A percentile compares a stretch with the other conserved stretches of the same genome.
phyloP scores from a whole-genome alignment of 2,329 filamentous ascomycete genomes.

The Ophiostoma novo-ulmi region DNA sequence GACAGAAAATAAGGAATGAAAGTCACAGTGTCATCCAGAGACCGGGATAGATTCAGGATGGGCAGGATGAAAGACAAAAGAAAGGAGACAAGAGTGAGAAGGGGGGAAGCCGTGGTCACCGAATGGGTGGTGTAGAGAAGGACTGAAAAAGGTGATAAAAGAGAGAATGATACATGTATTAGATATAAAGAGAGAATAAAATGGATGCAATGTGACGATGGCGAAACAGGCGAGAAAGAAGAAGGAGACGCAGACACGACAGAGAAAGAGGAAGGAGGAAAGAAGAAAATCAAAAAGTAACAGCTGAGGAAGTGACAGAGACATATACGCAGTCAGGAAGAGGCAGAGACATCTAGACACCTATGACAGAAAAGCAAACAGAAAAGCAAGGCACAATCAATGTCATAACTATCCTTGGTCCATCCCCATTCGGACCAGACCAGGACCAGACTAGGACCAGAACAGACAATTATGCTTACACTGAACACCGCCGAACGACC shows the following conservation, averaged over 20 bases:
- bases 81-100: conserved; percentile 1
- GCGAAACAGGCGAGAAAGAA: not conserved
- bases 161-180: not conserved
- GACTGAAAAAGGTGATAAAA: not conserved
- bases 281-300: not conserved
- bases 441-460: not conserved
- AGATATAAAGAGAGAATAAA: no score
- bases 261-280: not conserved
- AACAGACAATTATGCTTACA: not conserved
- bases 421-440: not conserved
- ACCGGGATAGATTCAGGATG: not conserved
- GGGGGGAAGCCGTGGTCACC: conserved; percentile 8
- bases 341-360: not conserved
- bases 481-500: conserved; percentile 12
- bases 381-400: not conserved
- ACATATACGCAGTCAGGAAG: not conserved
- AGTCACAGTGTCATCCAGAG: not conserved
- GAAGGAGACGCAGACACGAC: not conserved
- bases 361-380: not conserved
- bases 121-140: not conserved
- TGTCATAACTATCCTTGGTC: not conserved
- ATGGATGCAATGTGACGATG: not conserved
- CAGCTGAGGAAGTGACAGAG: not conserved
- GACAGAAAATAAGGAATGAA: not conserved
- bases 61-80: not conserved